A percentile compares a stretch with the other conserved stretches of the same genome.
Evolutionary conservation across 164 flowering plant genomes (phyloP).

Genomic region (Platanus orientalis): DNA sequence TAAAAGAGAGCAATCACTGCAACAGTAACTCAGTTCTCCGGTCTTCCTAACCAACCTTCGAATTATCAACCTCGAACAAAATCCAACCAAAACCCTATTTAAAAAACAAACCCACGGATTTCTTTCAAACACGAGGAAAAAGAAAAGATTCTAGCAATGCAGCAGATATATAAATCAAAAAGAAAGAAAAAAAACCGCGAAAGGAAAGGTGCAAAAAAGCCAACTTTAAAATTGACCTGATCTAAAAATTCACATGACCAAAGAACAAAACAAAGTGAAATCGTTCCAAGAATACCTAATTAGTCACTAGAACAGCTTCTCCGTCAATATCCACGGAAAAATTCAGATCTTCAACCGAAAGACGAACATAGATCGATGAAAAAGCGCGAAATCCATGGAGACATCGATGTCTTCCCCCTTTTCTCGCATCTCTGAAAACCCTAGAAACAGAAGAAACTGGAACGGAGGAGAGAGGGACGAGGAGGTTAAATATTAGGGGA

Average conservation of each 20-base stretch:
- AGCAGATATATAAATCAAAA: not conserved
- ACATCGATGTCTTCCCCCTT: not conserved
- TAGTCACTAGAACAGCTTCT: too few species aligned
- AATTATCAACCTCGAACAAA: not conserved
- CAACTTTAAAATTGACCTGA: too few species aligned
- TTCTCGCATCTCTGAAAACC: constrained; percentile 7
- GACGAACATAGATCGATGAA: not conserved
- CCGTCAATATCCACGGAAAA: not conserved
- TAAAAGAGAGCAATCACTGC: constrained; percentile 3
- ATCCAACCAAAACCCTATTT: constrained; percentile 1
- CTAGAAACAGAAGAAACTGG: constrained; percentile 4
- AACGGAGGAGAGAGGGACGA: constrained; percentile 2
- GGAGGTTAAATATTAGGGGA: not conserved
- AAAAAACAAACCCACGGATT: too few species aligned
- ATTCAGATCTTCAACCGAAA: not conserved
- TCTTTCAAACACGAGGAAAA: constrained; percentile 6
- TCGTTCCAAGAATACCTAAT: constrained; percentile 26
- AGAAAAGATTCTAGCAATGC: not conserved
- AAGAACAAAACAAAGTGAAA: not conserved
- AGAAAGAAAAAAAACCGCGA: not conserved
- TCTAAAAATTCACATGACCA: not conserved
- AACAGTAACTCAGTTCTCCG: constrained; percentile 10
- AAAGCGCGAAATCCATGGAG: too few species aligned
- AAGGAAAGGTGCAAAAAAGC: not conserved
- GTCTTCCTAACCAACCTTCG: constrained; percentile 7